phyloP scores from a whole-genome alignment of 768 basidiomycete species.

The Scleroderma citrinum region DNA sequence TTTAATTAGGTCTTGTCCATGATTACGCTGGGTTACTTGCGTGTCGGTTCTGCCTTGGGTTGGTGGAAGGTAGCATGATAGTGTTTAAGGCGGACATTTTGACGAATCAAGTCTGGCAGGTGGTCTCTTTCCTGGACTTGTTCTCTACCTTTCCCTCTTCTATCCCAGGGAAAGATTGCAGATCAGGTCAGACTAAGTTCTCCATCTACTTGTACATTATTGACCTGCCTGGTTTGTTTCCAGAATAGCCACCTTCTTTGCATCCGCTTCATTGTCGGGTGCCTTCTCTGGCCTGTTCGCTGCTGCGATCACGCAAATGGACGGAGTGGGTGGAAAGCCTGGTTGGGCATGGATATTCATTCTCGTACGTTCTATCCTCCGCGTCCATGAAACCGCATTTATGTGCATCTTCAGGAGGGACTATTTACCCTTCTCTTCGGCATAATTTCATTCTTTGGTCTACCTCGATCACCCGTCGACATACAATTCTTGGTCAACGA shows the following conservation, averaged over 20 bases:
- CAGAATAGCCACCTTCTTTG: conserved; percentile 36
- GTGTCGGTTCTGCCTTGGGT: conserved; percentile 45
- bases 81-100: not conserved
- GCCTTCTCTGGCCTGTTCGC: conserved; percentile 64
- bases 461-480: conserved; percentile 38
- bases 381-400: not conserved
- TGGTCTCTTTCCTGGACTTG: conserved; percentile 53
- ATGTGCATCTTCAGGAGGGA: conserved; percentile 38
- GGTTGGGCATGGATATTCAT: conserved; percentile 66
- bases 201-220: not conserved
- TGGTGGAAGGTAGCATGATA: conserved; percentile 46
- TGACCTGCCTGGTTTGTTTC: conserved; percentile 2
- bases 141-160: conserved; percentile 51
- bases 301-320: conserved; percentile 51
- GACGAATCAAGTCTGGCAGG: conserved; percentile 27
- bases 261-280: conserved; percentile 47
- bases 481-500: conserved; percentile 45
- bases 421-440: conserved; percentile 59
- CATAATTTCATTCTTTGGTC: conserved; percentile 40
- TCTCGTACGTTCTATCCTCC: conserved; percentile 25
- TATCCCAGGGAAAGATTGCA: conserved; percentile 29
- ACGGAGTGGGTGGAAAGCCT: conserved; percentile 42
- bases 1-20: conserved; percentile 36
- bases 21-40: conserved; percentile 48
- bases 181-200: conserved; percentile 8